A percentile compares a stretch with the other conserved stretches of the same genome.
Evolutionary conservation across 345 rosid genomes (phyloP).

Genomic region (Conringia planisiliqua): DNA sequence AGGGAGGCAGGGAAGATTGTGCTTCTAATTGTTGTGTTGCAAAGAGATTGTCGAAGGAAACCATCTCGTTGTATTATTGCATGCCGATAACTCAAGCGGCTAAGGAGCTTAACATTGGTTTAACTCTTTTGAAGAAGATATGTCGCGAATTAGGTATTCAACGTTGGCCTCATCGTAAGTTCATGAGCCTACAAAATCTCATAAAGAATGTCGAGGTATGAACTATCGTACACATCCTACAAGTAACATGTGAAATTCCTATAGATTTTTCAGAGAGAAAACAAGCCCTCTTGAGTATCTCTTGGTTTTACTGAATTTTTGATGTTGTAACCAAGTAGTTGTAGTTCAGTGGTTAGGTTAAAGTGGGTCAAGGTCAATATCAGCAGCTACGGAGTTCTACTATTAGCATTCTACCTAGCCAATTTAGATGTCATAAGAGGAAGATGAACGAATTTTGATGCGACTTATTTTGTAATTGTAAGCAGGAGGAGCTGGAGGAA

Average conservation of each 20-base stretch:
- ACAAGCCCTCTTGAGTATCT: too few species aligned
- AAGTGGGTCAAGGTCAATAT: too few species aligned
- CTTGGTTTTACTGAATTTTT: too few species aligned
- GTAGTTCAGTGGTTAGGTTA: background rate
- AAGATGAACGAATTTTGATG: background rate
- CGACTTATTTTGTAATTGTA: background rate
- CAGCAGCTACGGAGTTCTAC: background rate
- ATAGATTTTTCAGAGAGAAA: too few species aligned
- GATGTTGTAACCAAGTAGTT: background rate
- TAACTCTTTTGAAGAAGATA: conserved; percentile 55
- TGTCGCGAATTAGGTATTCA: conserved; percentile 56
- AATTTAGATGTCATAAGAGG: background rate
- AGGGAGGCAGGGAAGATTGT: conserved; percentile 2
- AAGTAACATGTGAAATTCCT: background rate
- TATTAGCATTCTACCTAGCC: background rate
- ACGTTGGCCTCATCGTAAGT: conserved; percentile 68
- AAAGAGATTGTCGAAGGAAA: conserved; percentile 35
- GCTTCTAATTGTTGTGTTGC: background rate
- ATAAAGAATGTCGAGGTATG: conserved; percentile 47
- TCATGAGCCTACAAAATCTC: conserved; percentile 50
- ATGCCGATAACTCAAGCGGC: conserved; percentile 64
- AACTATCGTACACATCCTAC: background rate
- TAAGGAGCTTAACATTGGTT: conserved; percentile 52
- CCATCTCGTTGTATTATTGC: conserved; percentile 43
- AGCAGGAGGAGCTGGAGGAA: conserved; percentile 22